These are phyloP conservation scores for Anthoceros angustus DNA, from an alignment of 225 moss, liverwort and hornwort genomes.

Conservation along the genomic window DNA sequence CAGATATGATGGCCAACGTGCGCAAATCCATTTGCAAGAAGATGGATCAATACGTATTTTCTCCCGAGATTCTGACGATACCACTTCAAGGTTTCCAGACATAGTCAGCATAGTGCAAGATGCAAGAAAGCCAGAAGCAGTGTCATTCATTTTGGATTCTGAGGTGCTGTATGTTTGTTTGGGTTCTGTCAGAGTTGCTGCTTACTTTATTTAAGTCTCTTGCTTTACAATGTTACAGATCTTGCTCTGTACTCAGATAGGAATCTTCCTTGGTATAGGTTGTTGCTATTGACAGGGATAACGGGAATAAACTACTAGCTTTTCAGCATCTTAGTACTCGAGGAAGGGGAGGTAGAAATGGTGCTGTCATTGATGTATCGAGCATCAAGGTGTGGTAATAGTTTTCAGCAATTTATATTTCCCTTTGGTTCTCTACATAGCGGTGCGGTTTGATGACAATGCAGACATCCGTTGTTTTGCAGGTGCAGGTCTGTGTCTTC, in stretches of 20 bases:
- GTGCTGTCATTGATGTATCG: slow-evolving; percentile 30
- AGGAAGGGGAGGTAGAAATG: slow-evolving; percentile 71
- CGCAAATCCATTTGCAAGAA: slow-evolving; percentile 64
- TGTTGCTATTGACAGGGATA: slow-evolving; percentile 71
- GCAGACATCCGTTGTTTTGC: slow-evolving; percentile 5
- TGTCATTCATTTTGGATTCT: slow-evolving; percentile 64
- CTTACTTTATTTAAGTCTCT: background rate
- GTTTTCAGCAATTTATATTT: background rate
- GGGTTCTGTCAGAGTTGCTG: background rate
- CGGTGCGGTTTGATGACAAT: background rate
- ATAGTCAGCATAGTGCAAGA: slow-evolving; percentile 44
- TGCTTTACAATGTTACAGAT: background rate
- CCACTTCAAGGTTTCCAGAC: slow-evolving; percentile 70
- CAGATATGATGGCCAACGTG: slow-evolving; percentile 83
- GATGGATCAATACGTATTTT: slow-evolving; percentile 67
- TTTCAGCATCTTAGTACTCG: slow-evolving; percentile 92
- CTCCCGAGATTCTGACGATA: slow-evolving; percentile 65
- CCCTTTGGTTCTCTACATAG: background rate
- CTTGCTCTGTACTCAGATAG: slow-evolving; percentile 6
- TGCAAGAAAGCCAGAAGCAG: slow-evolving; percentile 41
- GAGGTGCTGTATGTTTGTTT: slow-evolving; percentile 32
- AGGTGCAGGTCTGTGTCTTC: slow-evolving; percentile 80
- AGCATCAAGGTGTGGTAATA: slow-evolving; percentile 48
- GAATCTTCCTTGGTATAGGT: slow-evolving; percentile 23
- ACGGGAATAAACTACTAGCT: slow-evolving; percentile 60